phyloP scores from a whole-genome alignment of 495 filamentous ascomycete genomes.

The Hypoxylon lienhwacheense region DNA sequence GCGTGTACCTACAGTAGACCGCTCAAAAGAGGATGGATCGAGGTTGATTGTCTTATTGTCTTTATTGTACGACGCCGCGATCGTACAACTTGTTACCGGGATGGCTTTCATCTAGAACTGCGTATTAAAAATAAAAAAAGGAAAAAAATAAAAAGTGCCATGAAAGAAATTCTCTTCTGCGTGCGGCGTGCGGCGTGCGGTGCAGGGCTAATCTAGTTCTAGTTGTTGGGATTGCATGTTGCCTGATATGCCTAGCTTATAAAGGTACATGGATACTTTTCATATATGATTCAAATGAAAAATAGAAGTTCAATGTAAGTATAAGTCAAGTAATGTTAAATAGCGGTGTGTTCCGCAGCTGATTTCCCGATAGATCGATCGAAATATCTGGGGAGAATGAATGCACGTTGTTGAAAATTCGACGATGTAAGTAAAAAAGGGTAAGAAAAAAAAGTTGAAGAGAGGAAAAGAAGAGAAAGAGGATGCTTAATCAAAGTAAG shows the following conservation, averaged over 20 bases:
- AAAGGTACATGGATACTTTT: no score
- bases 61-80: constrained; percentile 11
- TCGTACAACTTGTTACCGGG: constrained; percentile 2
- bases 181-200: no score
- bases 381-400: neutral
- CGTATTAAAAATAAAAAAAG: neutral
- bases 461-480: no score
- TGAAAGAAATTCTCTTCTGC: no score
- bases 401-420: neutral
- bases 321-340: neutral
- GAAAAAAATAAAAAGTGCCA: no score
- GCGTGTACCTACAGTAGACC: constrained; percentile 7
- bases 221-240: no score
- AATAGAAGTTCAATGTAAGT: neutral
- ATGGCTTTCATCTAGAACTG: neutral
- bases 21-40: constrained; percentile 5
- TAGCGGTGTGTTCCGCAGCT: constrained; percentile 15
- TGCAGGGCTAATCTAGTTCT: no score
- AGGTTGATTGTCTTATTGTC: neutral
- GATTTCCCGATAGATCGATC: constrained; percentile 3
- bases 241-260: no score
- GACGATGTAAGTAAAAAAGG: neutral
- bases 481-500: no score
- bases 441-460: no score
- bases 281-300: no score